Conservation (phyloP, 2,329 filamentous ascomycete species). For the Verticillium zaregamsianum region DNA sequence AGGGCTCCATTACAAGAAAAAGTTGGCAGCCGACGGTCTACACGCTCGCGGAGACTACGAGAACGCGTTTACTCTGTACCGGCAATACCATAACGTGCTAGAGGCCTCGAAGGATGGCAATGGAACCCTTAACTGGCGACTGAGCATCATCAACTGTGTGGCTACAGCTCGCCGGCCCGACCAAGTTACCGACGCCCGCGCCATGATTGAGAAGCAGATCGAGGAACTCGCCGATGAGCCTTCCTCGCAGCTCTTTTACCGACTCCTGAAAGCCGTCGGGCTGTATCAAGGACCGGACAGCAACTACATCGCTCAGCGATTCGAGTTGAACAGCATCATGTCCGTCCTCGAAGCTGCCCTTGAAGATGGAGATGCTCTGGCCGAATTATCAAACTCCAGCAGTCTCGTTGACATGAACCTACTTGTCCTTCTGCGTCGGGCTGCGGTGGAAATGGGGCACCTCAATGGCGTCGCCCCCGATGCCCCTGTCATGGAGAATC, state of each 20-base stretch:
- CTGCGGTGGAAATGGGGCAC: neutral
- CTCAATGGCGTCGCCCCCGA: too few relatives aligned
- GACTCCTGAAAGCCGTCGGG: neutral
- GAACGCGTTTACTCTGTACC: neutral
- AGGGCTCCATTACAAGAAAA: neutral
- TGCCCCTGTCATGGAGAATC: too few relatives aligned
- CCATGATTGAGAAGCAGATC: neutral
- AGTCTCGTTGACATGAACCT: neutral
- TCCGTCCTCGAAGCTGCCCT: neutral
- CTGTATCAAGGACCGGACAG: neutral
- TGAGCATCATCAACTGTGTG: neutral
- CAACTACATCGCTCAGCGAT: neutral
- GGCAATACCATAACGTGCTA: neutral
- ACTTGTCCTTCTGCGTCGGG: neutral
- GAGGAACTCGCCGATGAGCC: neutral
- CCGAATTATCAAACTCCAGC: neutral
- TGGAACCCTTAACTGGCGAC: neutral
- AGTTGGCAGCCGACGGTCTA: neutral
- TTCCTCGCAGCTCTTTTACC: neutral
- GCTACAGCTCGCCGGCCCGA: neutral
- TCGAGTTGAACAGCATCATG: neutral
- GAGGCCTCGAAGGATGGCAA: neutral
- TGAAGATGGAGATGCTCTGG: neutral
- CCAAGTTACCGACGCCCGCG: neutral
- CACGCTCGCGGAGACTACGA: neutral